Evolutionary conservation across 1,139 yeast species (phyloP).

Genomic region (Sugiyamaella pinicola): DNA sequence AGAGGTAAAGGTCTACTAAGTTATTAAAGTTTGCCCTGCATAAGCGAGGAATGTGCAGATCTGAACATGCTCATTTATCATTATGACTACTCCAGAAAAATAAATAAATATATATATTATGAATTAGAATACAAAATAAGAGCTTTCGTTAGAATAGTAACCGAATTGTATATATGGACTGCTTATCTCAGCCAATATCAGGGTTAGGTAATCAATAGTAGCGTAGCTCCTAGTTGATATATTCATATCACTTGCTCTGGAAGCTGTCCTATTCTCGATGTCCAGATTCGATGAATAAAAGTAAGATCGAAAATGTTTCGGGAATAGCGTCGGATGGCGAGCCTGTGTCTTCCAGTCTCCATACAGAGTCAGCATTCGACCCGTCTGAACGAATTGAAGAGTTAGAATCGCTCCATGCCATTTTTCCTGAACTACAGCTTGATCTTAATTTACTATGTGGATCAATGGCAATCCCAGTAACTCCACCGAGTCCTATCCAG

Average conservation of each 20-base stretch:
- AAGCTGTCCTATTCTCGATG: background rate
- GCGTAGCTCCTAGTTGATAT: background rate
- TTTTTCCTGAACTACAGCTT: conserved; percentile 14
- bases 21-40: conserved; percentile 3
- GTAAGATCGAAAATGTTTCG: background rate
- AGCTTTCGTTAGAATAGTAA: too few relatives aligned
- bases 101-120: too few relatives aligned
- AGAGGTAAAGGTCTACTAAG: too few relatives aligned
- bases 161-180: too few relatives aligned
- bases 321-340: background rate
- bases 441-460: background rate
- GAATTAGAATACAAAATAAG: too few relatives aligned
- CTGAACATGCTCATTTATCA: too few relatives aligned
- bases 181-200: too few relatives aligned
- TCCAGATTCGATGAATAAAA: background rate
- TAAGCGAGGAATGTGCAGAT: too few relatives aligned
- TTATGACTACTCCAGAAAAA: too few relatives aligned
- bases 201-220: too few relatives aligned
- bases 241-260: too few relatives aligned
- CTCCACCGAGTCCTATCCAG: conserved; percentile 5
- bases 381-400: conserved; percentile 13
- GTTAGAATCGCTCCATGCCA: conserved; percentile 14
- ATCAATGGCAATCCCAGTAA: conserved; percentile 12
- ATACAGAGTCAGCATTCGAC: background rate
- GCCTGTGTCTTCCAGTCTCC: too few relatives aligned